Conservation (phyloP, 1,139 yeast genomes). For the Kodamaea alishanica region DNA sequence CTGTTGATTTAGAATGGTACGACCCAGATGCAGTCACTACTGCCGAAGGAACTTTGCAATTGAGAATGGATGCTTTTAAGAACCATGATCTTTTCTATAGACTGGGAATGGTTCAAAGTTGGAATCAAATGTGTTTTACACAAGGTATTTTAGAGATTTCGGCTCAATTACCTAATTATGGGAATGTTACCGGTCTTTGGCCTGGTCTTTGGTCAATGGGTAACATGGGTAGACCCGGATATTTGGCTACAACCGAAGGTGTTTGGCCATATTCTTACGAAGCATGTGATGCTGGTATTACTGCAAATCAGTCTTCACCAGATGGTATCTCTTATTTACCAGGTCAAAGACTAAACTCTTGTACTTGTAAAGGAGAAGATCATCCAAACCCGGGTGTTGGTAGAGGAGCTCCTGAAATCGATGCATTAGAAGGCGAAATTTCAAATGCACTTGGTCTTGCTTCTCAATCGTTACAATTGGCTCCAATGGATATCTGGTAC, state of each 20-base stretch:
- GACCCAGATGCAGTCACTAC: conserved; percentile 79
- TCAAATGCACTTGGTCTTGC: conserved; percentile 22
- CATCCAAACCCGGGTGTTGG: conserved; percentile 29
- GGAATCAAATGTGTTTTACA: conserved; percentile 81
- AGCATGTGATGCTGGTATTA: conserved; percentile 81
- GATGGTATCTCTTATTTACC: conserved; percentile 79
- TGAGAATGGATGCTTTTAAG: conserved; percentile 70
- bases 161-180: conserved; percentile 68
- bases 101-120: conserved; percentile 80
- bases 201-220: conserved; percentile 92
- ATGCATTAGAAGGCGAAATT: conserved; percentile 26
- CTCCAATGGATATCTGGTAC: conserved; percentile 31
- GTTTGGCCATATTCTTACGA: conserved; percentile 89
- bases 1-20: conserved; percentile 84
- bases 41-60: conserved; percentile 56
- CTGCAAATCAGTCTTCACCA: conserved; percentile 80
- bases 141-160: conserved; percentile 71
- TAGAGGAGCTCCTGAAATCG: conserved; percentile 32
- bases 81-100: conserved; percentile 73
- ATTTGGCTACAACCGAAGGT: conserved; percentile 73
- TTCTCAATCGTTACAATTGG: conserved; percentile 27
- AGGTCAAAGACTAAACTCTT: conserved; percentile 63
- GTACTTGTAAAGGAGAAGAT: conserved; percentile 25
- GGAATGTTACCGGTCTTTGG: conserved; percentile 74
- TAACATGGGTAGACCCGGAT: conserved; percentile 82